Evolutionary conservation across 257 asterid species (phyloP), one percentile per base, ranked within the genome.

Genomic region (Gentiana macrophylla): DNA sequence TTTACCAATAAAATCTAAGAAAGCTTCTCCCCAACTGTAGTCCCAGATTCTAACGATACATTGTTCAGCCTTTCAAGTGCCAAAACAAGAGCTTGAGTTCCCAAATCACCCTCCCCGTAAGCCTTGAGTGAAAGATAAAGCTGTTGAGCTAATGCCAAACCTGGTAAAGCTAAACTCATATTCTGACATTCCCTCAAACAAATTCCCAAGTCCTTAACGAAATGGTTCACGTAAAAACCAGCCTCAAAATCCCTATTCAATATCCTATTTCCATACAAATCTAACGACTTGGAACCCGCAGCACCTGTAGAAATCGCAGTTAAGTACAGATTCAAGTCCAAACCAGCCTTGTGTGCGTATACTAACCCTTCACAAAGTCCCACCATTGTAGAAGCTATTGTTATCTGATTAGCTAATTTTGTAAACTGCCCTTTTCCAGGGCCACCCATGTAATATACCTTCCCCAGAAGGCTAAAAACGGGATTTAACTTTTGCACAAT

Each of bases 191-290:
- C 97, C 78, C 84, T 76, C 82, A 86, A 75, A 55, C 95, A 86
- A 32, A 90, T 90, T n/a, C 97, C 96, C 66, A 86, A 84, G 72
- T 90, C 96, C 73, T 90, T 90, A 2, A 90, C 96, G 67, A 90
- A 90, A 70, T 90, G 96, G 57, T 90, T 82, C 69, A 90, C 97
- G 60, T 86, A 90, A 69, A 90, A 90, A 1, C 96, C 97, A 2
- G 96, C 91, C 53, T 71, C 94, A 3, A 90, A 90, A 67, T 90
- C 96, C 79, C 95, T 74, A 0, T 60, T 61, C 76, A 82, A 35
- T 37, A 86, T 84, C 79, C 94, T 74, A 52, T 47, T 73, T 47
- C 95, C 97, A 51, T 86, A 89, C 79, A 86, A 67, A 53, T 86
- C 96, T 75, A 89, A 45, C 1, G 96, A 90, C 57, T 90, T 90